phyloP scores from a whole-genome alignment of 2,329 filamentous ascomycete species.

The Trichoderma afroharzianum region DNA sequence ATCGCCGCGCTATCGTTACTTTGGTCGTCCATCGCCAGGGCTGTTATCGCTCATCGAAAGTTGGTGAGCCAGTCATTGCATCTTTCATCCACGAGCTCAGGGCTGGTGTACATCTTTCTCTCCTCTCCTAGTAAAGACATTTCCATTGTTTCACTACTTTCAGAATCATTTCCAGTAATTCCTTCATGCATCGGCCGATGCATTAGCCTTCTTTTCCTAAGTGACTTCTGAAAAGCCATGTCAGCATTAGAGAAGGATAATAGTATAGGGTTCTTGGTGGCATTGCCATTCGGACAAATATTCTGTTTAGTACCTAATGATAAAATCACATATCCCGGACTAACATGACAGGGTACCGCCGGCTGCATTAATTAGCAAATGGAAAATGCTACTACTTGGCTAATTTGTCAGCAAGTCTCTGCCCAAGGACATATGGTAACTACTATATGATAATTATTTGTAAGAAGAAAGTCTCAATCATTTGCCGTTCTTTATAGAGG shows the following conservation, averaged over 20 bases:
- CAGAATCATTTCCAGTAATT: not conserved
- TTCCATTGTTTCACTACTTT: not conserved
- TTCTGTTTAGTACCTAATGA: not conserved
- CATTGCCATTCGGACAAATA: not conserved
- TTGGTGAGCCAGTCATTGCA: no score
- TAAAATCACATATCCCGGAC: not conserved
- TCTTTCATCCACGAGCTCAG: not conserved
- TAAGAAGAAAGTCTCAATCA: not conserved
- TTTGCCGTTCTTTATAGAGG: not conserved
- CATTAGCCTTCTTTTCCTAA: not conserved
- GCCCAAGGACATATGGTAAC: not conserved
- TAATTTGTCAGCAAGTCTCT: not conserved
- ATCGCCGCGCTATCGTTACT: not conserved
- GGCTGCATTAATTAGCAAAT: not conserved
- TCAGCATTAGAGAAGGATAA: not conserved
- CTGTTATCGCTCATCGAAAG: no score
- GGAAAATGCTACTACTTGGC: not conserved
- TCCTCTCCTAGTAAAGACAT: not conserved
- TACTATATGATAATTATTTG: not conserved
- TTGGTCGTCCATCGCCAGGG: not conserved
- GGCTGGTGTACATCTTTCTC: not conserved
- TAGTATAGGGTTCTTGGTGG: no score
- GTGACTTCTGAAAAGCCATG: not conserved
- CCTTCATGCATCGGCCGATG: not conserved
- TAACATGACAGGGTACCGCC: not conserved